Evolutionary conservation across 441 rosid species (phyloP), one percentile per base, ranked within the genome.

Genomic region (Sinapis alba): DNA sequence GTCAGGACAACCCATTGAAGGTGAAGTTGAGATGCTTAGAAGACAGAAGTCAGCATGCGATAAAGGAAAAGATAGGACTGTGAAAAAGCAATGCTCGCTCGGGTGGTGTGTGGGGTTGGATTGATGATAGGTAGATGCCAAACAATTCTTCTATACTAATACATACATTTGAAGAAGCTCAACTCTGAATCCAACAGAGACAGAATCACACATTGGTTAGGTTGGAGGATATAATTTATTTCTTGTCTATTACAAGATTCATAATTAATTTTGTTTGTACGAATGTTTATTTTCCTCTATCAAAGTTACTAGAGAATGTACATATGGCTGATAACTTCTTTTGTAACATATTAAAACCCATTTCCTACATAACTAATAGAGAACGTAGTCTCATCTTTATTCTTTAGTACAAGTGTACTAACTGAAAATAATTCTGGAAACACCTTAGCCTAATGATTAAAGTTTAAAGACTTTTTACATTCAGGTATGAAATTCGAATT

Each of bases 1-100:
- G 78, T 90, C 97, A 2, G 82, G 86, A 59, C 83, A 81, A 79
- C 73, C 93, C 61, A 66, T 90, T 60, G 98, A 89, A 77, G 88
- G 83, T 36, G 96, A 93, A 83, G 98, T 90, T 18, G 87, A 91
- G 81, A 76, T 85, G 76, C 98, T 90, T 30, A 75, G 91, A 80
- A 86, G 81, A 78, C 89, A 93, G 79, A 95, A 89, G 82, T 84
- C 87, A 18, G 88, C 82, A 18, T 67, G 88, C 63, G 97, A 91
- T 19, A 82, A 81, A 65, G 90, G 90, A 81, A 96, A 91, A 83
- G 83, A 66, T 8, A 80, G 83, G 24, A 78, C 86, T 16, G 79
- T 80, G 53, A 71, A 84, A 79, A 84, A 82, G 79, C 92, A 93
- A 88, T 85, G 89, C 74, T 88, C 30, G 89, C 74, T 88, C 30